Percentiles rank a stretch among this genome's conserved stretches.
Conservation (phyloP, 352 stramenopile species). For the Phytophthora melonis region DNA sequence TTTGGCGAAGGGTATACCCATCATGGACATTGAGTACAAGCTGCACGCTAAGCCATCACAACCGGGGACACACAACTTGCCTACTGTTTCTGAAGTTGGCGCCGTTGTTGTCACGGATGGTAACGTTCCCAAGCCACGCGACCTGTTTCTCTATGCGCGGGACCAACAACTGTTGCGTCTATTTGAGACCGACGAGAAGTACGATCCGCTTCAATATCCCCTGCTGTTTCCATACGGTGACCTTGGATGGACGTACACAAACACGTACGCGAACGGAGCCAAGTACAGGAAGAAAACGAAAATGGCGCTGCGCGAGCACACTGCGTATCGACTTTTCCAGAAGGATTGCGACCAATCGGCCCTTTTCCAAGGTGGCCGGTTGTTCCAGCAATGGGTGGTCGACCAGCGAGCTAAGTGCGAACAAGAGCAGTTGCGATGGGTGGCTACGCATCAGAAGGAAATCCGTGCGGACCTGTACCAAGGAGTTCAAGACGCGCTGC, state of each 20-base stretch:
- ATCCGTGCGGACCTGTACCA: too few relatives aligned
- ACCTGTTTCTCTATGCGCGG: neutral
- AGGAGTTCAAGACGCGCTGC: too few relatives aligned
- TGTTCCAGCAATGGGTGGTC: too few relatives aligned
- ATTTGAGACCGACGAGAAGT: slow-evolving; percentile 11
- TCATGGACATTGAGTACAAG: neutral
- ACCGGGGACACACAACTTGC: slow-evolving; percentile 14
- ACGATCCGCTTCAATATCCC: slow-evolving; percentile 15
- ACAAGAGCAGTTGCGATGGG: too few relatives aligned
- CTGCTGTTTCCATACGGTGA: slow-evolving; percentile 13
- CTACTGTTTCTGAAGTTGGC: slow-evolving; percentile 7
- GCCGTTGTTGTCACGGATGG: neutral
- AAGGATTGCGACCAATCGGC: too few relatives aligned
- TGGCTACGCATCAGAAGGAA: too few relatives aligned
- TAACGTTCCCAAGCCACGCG: neutral
- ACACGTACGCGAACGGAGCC: neutral
- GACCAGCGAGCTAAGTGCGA: too few relatives aligned
- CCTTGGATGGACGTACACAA: slow-evolving; percentile 13
- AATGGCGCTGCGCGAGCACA: neutral
- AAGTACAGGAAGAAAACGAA: neutral
- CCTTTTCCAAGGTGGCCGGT: too few relatives aligned
- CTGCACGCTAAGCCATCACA: neutral
- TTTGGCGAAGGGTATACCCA: neutral
- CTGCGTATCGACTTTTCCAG: too few relatives aligned
- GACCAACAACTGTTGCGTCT: neutral